A percentile compares a stretch with the other conserved stretches of the same genome.
These are phyloP conservation scores for Fusarium sp. DNA, from an alignment of 2,329 filamentous ascomycete genomes.

Conservation along the genomic window DNA sequence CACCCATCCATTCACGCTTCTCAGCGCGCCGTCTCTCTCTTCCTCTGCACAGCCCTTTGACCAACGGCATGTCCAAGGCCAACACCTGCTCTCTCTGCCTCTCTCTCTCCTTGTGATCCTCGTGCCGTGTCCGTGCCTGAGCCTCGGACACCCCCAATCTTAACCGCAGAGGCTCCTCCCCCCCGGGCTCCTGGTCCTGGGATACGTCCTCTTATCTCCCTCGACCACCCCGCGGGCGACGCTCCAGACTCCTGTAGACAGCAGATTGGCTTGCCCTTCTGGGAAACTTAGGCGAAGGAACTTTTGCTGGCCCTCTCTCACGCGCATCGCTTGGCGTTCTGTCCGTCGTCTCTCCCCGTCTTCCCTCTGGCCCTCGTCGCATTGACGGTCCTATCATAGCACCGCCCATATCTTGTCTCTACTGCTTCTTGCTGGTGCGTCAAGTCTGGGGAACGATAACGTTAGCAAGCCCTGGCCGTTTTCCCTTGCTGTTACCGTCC, in stretches of 20 bases:
- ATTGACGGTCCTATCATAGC: constrained; percentile 43
- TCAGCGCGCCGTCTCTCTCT: not conserved
- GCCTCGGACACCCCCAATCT: constrained; percentile 12
- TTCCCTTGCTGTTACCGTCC: constrained; percentile 16
- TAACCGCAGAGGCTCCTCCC: constrained; percentile 18
- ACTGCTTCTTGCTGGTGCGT: constrained; percentile 35
- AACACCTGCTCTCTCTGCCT: not conserved
- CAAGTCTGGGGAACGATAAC: constrained; percentile 49
- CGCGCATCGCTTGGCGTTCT: constrained; percentile 48
- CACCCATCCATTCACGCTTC: constrained; percentile 16
- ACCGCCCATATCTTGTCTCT: constrained; percentile 39
- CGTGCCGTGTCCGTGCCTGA: constrained; percentile 21
- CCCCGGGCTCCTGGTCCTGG: constrained; percentile 23
- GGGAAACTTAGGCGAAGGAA: constrained; percentile 51
- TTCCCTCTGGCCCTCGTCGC: constrained; percentile 33
- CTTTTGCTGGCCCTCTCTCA: constrained; percentile 52
- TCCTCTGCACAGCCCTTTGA: constrained; percentile 22
- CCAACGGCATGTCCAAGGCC: not conserved
- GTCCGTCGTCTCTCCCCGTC: constrained; percentile 36
- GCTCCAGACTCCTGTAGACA: constrained; percentile 42
- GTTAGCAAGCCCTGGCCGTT: constrained; percentile 43
- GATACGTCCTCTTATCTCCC: constrained; percentile 41
- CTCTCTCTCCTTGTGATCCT: not conserved
- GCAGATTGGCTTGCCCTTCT: constrained; percentile 49
- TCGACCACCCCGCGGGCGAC: constrained; percentile 38